Conservation (phyloP, 1,284 basidiomycete genomes). For the Cutaneotrichosporon spelunceum region DNA sequence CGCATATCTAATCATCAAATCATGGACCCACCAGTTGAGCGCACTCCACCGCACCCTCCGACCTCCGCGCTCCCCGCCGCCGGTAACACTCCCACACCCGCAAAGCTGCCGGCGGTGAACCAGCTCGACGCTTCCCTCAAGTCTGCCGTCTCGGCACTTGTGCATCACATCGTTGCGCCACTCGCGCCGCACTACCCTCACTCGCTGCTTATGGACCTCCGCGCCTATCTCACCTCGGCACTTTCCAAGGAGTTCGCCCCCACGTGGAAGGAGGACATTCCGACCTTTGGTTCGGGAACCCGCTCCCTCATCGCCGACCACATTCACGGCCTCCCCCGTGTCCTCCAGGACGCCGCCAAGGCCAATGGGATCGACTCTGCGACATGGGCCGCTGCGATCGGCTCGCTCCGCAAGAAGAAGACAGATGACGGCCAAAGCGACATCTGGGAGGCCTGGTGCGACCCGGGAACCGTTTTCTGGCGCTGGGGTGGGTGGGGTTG, state of each 20-base stretch:
- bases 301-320: slow-evolving; percentile 44
- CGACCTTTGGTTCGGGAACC: slow-evolving; percentile 39
- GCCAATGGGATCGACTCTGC: slow-evolving; percentile 32
- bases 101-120: slow-evolving; percentile 8
- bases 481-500: slow-evolving; percentile 50
- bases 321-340: slow-evolving; percentile 35
- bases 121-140: slow-evolving; percentile 35
- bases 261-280: slow-evolving; percentile 43
- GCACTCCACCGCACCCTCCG: background rate
- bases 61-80: background rate
- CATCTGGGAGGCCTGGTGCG: slow-evolving; percentile 52
- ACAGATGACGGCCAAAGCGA: slow-evolving; percentile 27
- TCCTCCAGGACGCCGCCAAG: slow-evolving; percentile 33
- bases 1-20: background rate
- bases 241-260: slow-evolving; percentile 30
- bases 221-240: slow-evolving; percentile 26
- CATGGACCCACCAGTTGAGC: slow-evolving; percentile 10
- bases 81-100: background rate
- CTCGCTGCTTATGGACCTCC: slow-evolving; percentile 32
- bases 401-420: slow-evolving; percentile 16
- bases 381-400: slow-evolving; percentile 39
- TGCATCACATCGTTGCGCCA: slow-evolving; percentile 41
- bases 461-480: slow-evolving; percentile 50
- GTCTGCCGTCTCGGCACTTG: slow-evolving; percentile 40
- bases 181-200: slow-evolving; percentile 39